Base-by-base conservation (phyloP, 176 grass and related monocot species). In the Triticum turgidum region DNA sequence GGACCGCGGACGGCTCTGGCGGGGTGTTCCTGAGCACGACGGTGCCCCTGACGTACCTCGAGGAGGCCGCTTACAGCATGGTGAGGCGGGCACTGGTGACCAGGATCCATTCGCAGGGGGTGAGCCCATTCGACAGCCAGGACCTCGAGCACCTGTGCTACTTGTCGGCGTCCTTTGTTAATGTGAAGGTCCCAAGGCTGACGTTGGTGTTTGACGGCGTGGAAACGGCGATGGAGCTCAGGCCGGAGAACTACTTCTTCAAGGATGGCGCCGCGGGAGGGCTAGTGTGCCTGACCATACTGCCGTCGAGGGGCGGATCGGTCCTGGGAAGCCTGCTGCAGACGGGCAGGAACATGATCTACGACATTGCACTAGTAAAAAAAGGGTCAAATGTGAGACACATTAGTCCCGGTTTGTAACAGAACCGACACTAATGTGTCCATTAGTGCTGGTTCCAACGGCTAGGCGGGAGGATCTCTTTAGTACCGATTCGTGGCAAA, bases 281-380 rank as follows among this genome's bases (percentile, higher is more conserved):
- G 8, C 15, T 88, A 5, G 54, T 69, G 65, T 88, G 86, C 69
- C 38, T 88, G 25, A 69, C 80, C 7, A 77, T 88, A 51, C 27
- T 88, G 61, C 61, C 71, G 10, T 83, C 58, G 9, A 1, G 5
- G 8, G 69, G 22, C 6, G 4, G 3, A 18, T 83, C 69, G 17
- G 14, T 81, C 10, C 73, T 88, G 25, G 79, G 86, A 32, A 84
- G 59, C 70, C 64, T 88, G 27, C 21, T 88, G 41, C 39, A 88
- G 86, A 64, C 11, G 5, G 86, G 81, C 39, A 78, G 35, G 20
- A 82, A 41, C 69, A 77, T 88, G 61, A 68, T 77, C 69, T 88
- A 74, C 73, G 25, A 25, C 25, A 25, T 25, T 25, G 25, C 25
- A 25, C 25, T 25, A 25, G 25, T 25, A 25, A 25, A 25, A 25